These are phyloP conservation scores for Cicer bijugum DNA, from an alignment of 306 rosid genomes.

Conservation along the genomic window DNA sequence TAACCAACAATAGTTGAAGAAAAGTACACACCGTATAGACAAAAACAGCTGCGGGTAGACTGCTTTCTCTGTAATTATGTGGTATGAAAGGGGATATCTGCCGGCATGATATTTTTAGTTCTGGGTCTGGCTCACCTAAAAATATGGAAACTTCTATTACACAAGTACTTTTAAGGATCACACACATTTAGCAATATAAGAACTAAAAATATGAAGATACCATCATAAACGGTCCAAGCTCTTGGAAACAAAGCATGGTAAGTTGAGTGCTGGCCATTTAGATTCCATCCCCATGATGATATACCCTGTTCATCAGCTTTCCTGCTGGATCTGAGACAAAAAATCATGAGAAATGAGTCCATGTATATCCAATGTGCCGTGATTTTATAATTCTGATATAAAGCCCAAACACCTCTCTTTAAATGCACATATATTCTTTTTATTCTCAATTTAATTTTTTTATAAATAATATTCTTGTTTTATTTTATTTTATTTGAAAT, in stretches of 20 bases:
- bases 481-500: too few relatives aligned
- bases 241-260: conserved; percentile 99
- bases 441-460: too few relatives aligned
- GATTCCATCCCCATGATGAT: conserved; percentile 99
- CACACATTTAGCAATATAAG: conserved; percentile 12
- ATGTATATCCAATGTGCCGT: background rate
- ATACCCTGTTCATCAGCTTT: conserved; percentile 82
- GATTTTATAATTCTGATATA: too few relatives aligned
- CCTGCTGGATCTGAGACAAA: conserved; percentile 51
- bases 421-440: too few relatives aligned
- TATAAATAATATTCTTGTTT: too few relatives aligned
- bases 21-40: conserved; percentile 77
- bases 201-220: conserved; percentile 55
- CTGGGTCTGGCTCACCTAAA: conserved; percentile 98
- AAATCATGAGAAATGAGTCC: conserved; percentile 33
- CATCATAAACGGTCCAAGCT: conserved; percentile 99
- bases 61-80: conserved; percentile 92
- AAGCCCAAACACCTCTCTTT: too few relatives aligned
- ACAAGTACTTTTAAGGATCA: conserved; percentile 23
- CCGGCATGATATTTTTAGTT: conserved; percentile 87
- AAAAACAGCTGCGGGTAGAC: conserved; percentile 95
- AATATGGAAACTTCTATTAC: conserved; percentile 38
- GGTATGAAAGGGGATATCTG: conserved; percentile 98
- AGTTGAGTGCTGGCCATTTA: conserved; percentile 93
- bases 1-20: conserved; percentile 26